These are phyloP conservation scores for Rhododendron henanense DNA, from an alignment of 148 eudicot species.

Conservation along the genomic window DNA sequence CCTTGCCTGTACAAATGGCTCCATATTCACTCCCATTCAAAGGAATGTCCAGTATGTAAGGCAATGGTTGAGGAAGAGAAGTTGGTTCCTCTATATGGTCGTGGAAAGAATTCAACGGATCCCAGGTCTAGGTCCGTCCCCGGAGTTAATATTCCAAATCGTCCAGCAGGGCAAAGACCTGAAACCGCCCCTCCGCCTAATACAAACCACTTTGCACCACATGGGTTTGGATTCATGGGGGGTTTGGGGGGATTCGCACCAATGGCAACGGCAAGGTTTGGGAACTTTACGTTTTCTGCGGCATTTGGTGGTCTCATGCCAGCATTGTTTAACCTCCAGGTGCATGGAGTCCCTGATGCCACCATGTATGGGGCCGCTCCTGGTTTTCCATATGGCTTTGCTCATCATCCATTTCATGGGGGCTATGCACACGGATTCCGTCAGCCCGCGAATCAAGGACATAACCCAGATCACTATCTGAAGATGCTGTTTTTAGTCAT, in stretches of 20 bases:
- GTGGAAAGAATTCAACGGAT: constrained; percentile 48
- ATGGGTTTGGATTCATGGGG: constrained; percentile 63
- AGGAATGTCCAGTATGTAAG: constrained; percentile 57
- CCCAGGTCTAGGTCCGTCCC: constrained; percentile 47
- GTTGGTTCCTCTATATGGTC: constrained; percentile 52
- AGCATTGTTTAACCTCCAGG: constrained; percentile 59
- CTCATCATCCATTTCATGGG: constrained; percentile 33
- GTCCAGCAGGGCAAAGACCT: constrained; percentile 63
- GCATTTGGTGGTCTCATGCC: constrained; percentile 60
- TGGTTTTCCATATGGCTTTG: constrained; percentile 31
- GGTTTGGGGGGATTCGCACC: constrained; percentile 57
- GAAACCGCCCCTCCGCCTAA: constrained; percentile 43
- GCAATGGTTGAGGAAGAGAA: constrained; percentile 46
- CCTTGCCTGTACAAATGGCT: constrained; percentile 72
- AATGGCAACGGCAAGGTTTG: constrained; percentile 49
- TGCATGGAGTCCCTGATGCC: constrained; percentile 55
- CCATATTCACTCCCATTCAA: constrained; percentile 37
- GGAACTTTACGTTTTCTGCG: constrained; percentile 47
- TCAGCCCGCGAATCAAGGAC: constrained; percentile 25
- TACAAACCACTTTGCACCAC: constrained; percentile 40
- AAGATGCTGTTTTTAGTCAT: constrained; percentile 33
- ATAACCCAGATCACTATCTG: constrained; percentile 35
- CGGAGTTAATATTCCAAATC: constrained; percentile 37
- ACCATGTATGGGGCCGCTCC: constrained; percentile 41
- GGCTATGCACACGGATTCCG: constrained; percentile 34